Conservation (phyloP, 2,329 filamentous ascomycete genomes). For the Aaosphaeria pasadenensis region DNA sequence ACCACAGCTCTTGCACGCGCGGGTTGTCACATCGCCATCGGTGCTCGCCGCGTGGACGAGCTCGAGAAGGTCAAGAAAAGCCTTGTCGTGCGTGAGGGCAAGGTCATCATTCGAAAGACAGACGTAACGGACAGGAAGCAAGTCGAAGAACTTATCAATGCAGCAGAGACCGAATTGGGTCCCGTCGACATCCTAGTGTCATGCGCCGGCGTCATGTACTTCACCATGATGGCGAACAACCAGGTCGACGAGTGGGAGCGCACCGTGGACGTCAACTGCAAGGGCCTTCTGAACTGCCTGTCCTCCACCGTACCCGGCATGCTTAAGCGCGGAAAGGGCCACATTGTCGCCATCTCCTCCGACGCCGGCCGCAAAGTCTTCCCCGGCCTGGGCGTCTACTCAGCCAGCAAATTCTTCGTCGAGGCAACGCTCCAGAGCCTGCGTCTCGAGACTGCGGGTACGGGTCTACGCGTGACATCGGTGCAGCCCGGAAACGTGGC, state of each 20-base stretch:
- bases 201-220: slow-evolving; percentile 85
- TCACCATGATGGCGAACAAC: slow-evolving; percentile 78
- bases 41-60: slow-evolving; percentile 66
- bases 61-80: slow-evolving; percentile 65
- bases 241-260: slow-evolving; percentile 74
- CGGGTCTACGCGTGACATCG: slow-evolving; percentile 68
- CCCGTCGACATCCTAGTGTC: slow-evolving; percentile 75
- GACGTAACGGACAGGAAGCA: slow-evolving; percentile 68
- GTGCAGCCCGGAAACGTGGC: slow-evolving; percentile 76
- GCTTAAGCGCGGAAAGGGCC: slow-evolving; percentile 65
- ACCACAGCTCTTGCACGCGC: slow-evolving; percentile 66
- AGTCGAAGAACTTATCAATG: slow-evolving; percentile 63
- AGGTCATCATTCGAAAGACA: slow-evolving; percentile 66
- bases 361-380: slow-evolving; percentile 81
- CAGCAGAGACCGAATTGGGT: slow-evolving; percentile 61
- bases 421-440: slow-evolving; percentile 75
- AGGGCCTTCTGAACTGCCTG: slow-evolving; percentile 72
- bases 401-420: slow-evolving; percentile 80
- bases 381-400: slow-evolving; percentile 78
- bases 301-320: slow-evolving; percentile 68
- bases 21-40: slow-evolving; percentile 70
- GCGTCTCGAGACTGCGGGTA: slow-evolving; percentile 72
- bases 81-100: slow-evolving; percentile 57
- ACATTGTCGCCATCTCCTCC: slow-evolving; percentile 78
- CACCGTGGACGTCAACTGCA: slow-evolving; percentile 84